phyloP scores from a whole-genome alignment of 1,284 basidiomycete species.

The Austroboletus niveus region DNA sequence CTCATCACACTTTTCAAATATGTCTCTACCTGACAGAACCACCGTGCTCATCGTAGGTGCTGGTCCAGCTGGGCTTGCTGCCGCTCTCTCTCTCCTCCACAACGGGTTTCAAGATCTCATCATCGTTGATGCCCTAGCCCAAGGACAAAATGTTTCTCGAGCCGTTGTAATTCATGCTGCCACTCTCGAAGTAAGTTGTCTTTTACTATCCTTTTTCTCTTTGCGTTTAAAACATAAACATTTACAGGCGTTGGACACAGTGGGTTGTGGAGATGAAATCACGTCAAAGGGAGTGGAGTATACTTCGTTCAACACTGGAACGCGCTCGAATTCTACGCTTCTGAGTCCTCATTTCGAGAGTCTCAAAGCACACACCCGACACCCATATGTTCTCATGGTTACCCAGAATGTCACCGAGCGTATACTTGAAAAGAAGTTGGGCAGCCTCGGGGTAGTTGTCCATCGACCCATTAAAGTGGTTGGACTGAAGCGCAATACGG shows the following conservation, averaged over 20 bases:
- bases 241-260: constrained; percentile 43
- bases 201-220: neutral
- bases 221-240: too few species aligned
- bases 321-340: constrained; percentile 29
- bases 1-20: neutral
- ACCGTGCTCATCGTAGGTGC: constrained; percentile 33
- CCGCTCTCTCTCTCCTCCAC: constrained; percentile 30
- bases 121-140: constrained; percentile 43
- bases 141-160: constrained; percentile 38
- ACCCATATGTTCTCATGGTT: constrained; percentile 43
- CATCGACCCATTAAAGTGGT: constrained; percentile 27
- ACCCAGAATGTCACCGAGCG: constrained; percentile 50
- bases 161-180: constrained; percentile 44
- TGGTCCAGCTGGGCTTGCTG: constrained; percentile 25
- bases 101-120: constrained; percentile 43
- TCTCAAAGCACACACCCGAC: constrained; percentile 41
- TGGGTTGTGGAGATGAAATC: constrained; percentile 44
- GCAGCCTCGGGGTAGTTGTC: constrained; percentile 23
- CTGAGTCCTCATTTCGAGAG: constrained; percentile 33
- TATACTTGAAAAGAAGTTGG: constrained; percentile 38
- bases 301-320: constrained; percentile 28
- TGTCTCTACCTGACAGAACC: constrained; percentile 26
- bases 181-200: constrained; percentile 38
- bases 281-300: constrained; percentile 39
- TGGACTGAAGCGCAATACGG: constrained; percentile 29